phyloP scores from a whole-genome alignment of 2,329 filamentous ascomycete species.

The Penicillium olsonii region DNA sequence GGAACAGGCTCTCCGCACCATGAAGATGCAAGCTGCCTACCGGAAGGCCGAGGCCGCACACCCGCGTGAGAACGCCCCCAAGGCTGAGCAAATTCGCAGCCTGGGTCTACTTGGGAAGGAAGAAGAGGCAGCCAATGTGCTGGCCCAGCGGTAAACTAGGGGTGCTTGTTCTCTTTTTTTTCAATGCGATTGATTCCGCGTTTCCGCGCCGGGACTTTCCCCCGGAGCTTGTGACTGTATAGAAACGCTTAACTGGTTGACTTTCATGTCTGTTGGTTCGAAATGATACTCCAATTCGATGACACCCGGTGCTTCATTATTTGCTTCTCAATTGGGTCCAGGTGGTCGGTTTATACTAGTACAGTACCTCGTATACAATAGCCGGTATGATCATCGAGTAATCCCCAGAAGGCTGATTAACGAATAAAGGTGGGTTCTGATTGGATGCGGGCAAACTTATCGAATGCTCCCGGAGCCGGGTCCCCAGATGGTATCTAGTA shows the following conservation, averaged over 20 bases:
- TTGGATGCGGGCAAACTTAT: not conserved
- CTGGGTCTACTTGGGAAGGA: constrained; percentile 82
- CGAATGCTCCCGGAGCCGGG: too few relatives aligned
- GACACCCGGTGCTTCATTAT: constrained; percentile 9
- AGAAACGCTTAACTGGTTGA: constrained; percentile 32
- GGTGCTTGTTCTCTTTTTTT: constrained; percentile 29
- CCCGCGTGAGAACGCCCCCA: constrained; percentile 77
- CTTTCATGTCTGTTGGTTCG: constrained; percentile 19
- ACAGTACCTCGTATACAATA: too few relatives aligned
- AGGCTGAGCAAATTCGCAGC: constrained; percentile 82
- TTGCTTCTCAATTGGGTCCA: too few relatives aligned
- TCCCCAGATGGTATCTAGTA: too few relatives aligned
- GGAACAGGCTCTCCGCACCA: constrained; percentile 71
- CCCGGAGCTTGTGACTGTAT: constrained; percentile 34
- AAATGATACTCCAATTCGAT: constrained; percentile 31
- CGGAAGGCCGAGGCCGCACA: constrained; percentile 75
- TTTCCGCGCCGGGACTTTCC: constrained; percentile 24
- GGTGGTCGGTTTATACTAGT: too few relatives aligned
- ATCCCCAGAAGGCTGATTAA: constrained; percentile 1
- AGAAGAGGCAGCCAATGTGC: constrained; percentile 69
- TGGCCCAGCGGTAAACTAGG: constrained; percentile 32
- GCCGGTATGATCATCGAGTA: too few relatives aligned
- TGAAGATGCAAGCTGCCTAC: constrained; percentile 79
- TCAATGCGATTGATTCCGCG: constrained; percentile 30
- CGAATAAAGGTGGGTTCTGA: not conserved